Base-by-base conservation (phyloP, 345 rosid species). In the Pistacia atlantica region DNA sequence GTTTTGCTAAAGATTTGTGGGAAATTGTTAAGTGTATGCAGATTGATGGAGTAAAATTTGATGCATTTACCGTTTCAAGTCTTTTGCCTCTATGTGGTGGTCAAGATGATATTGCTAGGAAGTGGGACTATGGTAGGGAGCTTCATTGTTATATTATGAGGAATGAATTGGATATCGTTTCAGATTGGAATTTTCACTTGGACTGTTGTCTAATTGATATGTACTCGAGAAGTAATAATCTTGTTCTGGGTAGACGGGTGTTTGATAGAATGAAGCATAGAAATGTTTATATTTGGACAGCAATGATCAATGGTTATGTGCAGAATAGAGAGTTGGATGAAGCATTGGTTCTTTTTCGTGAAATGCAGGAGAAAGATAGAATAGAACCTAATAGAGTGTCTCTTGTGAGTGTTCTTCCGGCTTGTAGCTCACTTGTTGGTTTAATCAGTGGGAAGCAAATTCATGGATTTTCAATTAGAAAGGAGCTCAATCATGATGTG, bases 201-300 rank as follows among this genome's bases (percentile, higher is more conserved):
- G 89, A 77, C 18, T 87, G 87, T 76, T 90, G 91, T 73, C 86
- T 92, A 85, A 85, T 92, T 63, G 84, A 87, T 77, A 85, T 92
- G 94, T 87, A 90, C 72, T 85, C 87, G 0, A 90, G 80, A 81
- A 80, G 69, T 64, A 62, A 71, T 37, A 81, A 66, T 61, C 74
- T 82, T 55, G 79, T 45, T 48, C 8, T 42, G 6, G 85, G 80
- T 63, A 89, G 84, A 58, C 77, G 76, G 63, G 82, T 84, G 13
- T 90, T 91, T 80, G 85, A 87, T 58, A 74, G 51, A 58, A 80
- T 87, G 88, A 59, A 77, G 48, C 38, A 28, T 49, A 86, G 81
- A 72, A 92, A 87, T 78, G 88, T 90, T 61, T 82, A 80, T 69
- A 80, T 83, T 68, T 90, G 93, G 94, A 92, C 97, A 4, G 89